These are phyloP conservation scores for Stemphylium beticola DNA, from an alignment of 2,329 filamentous ascomycete genomes.

Conservation along the genomic window DNA sequence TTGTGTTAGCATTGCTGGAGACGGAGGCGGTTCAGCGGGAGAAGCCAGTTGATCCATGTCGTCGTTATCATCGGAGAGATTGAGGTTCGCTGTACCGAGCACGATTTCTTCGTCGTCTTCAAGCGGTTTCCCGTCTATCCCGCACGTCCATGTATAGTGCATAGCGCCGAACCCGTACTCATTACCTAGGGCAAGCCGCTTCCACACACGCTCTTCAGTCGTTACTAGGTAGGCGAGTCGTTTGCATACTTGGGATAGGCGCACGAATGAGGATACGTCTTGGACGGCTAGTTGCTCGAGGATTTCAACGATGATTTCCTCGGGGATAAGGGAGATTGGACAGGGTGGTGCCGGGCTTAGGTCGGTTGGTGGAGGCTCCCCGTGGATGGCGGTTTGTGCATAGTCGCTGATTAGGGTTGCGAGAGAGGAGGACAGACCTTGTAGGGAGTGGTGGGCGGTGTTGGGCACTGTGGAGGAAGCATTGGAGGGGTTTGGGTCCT, in stretches of 20 bases:
- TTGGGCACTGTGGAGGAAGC: constrained; percentile 60
- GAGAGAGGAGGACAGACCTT: constrained; percentile 62
- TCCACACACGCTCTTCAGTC: constrained; percentile 88
- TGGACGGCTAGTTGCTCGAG: constrained; percentile 71
- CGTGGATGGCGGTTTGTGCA: constrained; percentile 70
- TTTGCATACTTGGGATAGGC: constrained; percentile 82
- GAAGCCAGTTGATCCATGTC: constrained; percentile 12
- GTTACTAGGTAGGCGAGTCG: constrained; percentile 82
- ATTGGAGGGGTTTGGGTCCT: constrained; percentile 55
- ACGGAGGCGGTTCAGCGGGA: constrained; percentile 2
- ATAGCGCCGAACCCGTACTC: constrained; percentile 83
- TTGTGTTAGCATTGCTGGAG: constrained; percentile 32
- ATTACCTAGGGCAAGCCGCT: constrained; percentile 69
- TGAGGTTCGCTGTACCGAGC: constrained; percentile 29
- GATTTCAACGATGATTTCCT: constrained; percentile 84
- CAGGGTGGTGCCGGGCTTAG: constrained; percentile 77
- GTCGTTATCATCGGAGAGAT: constrained; percentile 17
- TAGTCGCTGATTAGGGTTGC: constrained; percentile 79
- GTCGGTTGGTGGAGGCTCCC: constrained; percentile 71
- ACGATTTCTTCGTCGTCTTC: constrained; percentile 42
- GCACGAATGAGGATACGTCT: constrained; percentile 79
- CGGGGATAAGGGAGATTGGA: constrained; percentile 76
- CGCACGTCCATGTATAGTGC: constrained; percentile 77
- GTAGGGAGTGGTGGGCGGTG: constrained; percentile 63
- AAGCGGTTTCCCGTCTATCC: constrained; percentile 59